Evolutionary conservation across 2,329 filamentous ascomycete genomes (phyloP), one percentile per base, ranked within the genome.

Genomic region (Fusarium concolor): DNA sequence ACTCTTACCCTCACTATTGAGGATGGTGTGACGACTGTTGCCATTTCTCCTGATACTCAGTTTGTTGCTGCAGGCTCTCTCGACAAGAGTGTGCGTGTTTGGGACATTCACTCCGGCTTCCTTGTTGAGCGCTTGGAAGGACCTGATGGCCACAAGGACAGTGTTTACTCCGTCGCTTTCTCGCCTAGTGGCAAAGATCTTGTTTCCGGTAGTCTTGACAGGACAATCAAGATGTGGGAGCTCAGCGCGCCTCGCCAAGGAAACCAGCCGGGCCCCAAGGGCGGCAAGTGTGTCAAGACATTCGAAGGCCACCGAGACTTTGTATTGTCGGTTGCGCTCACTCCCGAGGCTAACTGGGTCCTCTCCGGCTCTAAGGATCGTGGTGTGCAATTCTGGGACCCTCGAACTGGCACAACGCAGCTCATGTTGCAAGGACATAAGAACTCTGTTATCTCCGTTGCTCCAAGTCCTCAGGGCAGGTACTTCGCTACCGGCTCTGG

Each of bases 221-320:
- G 97, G 85, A 98, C 95, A 0, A 98, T 98, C 85, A 97, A 97
- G 85, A 97, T 98, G 91, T 99, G 96, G 94, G 94, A 97, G 83
- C 86, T 99, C 50, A 90, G 87, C 56, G 87, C 91, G 22, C 88
- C 90, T 43, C 87, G 92, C 71, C 87, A 90, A 74, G 86, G 89
- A 61, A 85, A 88, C 45, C 88, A 87, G 76, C 85, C 87, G 43
- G 88, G 86, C 31, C 86, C 90, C 10, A 96, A 96, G 84, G 91
- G 92, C 35, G 95, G 96, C 73, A 93, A 97, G 79, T 98, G 96
- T 78, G 90, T 97, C 74, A 93, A 94, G 83, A 98, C 95, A 2
- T 99, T 98, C 75, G 96, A 98, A 77, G 96, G 96, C 50, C 96
- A 99, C 82, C 92, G 97, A 80, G 96, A 99, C 81, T 99, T 98